Conservation (phyloP, 331 rosid genomes). For the Cydonia oblonga region DNA sequence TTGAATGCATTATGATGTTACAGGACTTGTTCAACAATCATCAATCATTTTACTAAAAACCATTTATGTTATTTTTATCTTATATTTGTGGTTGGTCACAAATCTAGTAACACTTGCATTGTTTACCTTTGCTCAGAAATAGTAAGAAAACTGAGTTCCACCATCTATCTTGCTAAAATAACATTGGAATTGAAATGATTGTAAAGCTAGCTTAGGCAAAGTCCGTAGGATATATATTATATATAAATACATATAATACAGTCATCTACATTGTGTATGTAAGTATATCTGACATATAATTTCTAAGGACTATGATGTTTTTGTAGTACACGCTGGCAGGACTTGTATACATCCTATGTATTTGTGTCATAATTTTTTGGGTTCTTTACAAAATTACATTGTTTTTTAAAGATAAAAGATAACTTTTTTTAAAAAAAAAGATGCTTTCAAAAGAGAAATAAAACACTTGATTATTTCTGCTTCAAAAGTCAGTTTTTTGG, state of each 20-base stretch:
- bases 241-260: too few relatives aligned
- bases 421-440: too few relatives aligned
- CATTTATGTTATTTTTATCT: too few relatives aligned
- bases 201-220: neutral
- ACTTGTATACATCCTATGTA: neutral
- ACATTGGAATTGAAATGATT: neutral
- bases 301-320: too few relatives aligned
- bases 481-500: neutral
- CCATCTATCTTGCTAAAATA: neutral
- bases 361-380: neutral
- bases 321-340: neutral
- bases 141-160: neutral
- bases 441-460: neutral
- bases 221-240: neutral
- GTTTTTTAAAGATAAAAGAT: too few relatives aligned
- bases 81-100: neutral
- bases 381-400: neutral
- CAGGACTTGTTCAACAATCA: conserved; percentile 1
- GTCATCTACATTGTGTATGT: too few relatives aligned
- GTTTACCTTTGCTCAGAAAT: neutral
- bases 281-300: too few relatives aligned
- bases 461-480: neutral
- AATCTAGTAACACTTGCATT: neutral
- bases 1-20: neutral
- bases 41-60: neutral